Base-by-base conservation (phyloP, 257 asterid genomes). In the Salvia miltiorrhiza region DNA sequence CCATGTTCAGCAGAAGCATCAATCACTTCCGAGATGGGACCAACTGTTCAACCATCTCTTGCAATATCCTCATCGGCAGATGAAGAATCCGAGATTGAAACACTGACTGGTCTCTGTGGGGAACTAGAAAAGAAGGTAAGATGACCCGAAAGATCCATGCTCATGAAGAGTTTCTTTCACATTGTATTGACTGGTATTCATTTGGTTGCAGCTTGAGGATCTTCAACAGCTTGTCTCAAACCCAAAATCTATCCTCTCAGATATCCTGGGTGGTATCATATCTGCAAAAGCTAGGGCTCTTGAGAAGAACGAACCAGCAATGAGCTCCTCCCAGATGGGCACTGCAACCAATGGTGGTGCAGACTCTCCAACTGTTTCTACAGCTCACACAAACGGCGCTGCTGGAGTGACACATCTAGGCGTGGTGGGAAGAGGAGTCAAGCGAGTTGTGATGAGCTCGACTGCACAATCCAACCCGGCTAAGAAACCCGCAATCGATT, bases 381-480 rank as follows among this genome's bases (percentile, higher is more conserved):
- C 95, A 20, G 87, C 90, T 57, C 95, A 78, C 71, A 87, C 96
- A 32, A 84, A 76, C 53, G 83, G 80, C 30, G 61, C 81, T 45
- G 54, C 93, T 48, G 91, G 74, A 59, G 95, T 93, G 66, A 93
- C 96, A 2, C 84, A 93, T 79, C 85, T 93, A 56, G 99, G 99
- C 4, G 95, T 93, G 6, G 99, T 93, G 70, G 99, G 99, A 77
- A 83, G 99, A 80, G 99, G 99, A 65, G 97, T 90, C 33, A 93
- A 93, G 80, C 86, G 99, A 35, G 96, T 88, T 20, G 81, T 79
- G 28, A 75, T 86, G 88, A 80, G 82, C 77, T 59, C 97, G 10
- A 61, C 67, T 37, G 39, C 78, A 3, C 84, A 79, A 64, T 73
- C 90, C 59, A 70, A 73, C 77, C 67, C 93, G 0, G 40, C 78